These are phyloP conservation scores for Trifolium repens DNA, from an alignment of 306 rosid species.

Conservation along the genomic window DNA sequence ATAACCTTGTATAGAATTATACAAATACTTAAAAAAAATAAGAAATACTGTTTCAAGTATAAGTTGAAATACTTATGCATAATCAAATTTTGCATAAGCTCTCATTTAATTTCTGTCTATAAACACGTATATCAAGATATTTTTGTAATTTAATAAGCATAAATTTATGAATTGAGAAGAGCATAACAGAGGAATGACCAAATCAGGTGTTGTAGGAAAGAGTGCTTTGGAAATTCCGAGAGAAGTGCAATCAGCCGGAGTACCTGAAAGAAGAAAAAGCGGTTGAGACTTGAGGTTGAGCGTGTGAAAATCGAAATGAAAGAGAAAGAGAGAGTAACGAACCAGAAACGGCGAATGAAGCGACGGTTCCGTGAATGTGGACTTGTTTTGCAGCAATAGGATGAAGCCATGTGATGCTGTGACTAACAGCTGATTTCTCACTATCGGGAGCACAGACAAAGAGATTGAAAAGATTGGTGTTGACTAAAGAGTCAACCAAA, in stretches of 20 bases:
- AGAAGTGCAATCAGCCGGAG: slow-evolving; percentile 94
- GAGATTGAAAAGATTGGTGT: slow-evolving; percentile 60
- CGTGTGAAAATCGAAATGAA: background rate
- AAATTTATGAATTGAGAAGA: too few species aligned
- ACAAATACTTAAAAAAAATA: too few species aligned
- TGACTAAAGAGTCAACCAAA: slow-evolving; percentile 73
- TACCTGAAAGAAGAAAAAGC: slow-evolving; percentile 57
- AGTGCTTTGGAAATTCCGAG: slow-evolving; percentile 77
- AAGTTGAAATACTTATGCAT: too few species aligned
- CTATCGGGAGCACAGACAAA: slow-evolving; percentile 93
- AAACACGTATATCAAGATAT: too few species aligned
- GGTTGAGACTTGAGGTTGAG: background rate
- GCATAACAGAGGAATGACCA: slow-evolving; percentile 48
- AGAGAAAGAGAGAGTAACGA: slow-evolving; percentile 11
- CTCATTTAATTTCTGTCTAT: too few species aligned
- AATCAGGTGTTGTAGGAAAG: slow-evolving; percentile 73
- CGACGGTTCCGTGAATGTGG: slow-evolving; percentile 68
- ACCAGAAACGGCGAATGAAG: slow-evolving; percentile 75
- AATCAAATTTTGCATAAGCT: too few species aligned
- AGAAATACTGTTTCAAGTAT: too few species aligned
- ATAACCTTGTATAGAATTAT: too few species aligned
- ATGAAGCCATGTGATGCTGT: slow-evolving; percentile 74
- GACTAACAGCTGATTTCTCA: slow-evolving; percentile 86
- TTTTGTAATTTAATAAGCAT: too few species aligned
- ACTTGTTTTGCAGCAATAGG: slow-evolving; percentile 71